Conservation (phyloP, 2,329 filamentous ascomycete species). For the Akanthomyces dipterigenus region DNA sequence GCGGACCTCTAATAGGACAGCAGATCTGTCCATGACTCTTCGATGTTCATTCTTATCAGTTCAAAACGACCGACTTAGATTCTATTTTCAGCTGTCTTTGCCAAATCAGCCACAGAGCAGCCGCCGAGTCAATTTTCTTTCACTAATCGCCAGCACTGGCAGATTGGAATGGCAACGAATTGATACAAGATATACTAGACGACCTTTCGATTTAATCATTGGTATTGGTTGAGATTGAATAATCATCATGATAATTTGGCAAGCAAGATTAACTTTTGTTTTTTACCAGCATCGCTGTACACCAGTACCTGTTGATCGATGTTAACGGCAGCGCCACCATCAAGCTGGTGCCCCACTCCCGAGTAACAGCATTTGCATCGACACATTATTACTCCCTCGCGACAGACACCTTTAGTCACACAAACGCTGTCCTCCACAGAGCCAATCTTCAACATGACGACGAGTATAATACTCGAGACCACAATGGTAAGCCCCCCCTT, state of each 20-base stretch:
- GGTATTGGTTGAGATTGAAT: no score
- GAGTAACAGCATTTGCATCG: conserved; percentile 5
- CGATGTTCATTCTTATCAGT: no score
- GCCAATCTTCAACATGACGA: conserved; percentile 52
- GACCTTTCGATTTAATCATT: no score
- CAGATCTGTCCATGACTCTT: no score
- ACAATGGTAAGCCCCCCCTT: conserved; percentile 57
- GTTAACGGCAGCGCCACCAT: neutral
- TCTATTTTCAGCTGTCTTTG: no score
- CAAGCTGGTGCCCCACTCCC: neutral
- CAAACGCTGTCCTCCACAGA: neutral
- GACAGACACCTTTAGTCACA: neutral
- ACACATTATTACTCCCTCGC: neutral
- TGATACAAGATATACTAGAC: no score
- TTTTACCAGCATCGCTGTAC: neutral
- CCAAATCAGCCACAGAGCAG: no score
- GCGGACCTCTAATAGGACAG: neutral
- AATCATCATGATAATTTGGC: no score
- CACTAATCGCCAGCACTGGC: no score
- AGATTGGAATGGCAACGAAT: no score
- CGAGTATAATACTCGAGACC: conserved; percentile 74
- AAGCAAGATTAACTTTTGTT: neutral
- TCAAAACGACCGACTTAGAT: no score
- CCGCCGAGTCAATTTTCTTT: no score
- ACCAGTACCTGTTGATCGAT: neutral